Percentiles rank a stretch among this genome's conserved stretches.
Conservation (phyloP, 2,329 filamentous ascomycete species). For the Fusarium longipes region DNA sequence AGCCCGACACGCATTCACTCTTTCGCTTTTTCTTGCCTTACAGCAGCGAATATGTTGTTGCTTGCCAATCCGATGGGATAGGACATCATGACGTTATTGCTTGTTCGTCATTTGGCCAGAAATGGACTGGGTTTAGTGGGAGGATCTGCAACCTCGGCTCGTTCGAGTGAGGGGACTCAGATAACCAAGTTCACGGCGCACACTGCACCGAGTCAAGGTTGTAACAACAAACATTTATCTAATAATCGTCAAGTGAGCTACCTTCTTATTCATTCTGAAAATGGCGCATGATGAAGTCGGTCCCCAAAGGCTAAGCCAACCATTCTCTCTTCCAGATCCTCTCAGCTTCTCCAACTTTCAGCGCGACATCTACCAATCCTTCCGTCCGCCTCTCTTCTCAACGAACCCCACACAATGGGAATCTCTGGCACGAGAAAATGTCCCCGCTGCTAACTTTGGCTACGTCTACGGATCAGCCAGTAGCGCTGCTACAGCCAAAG, state of each 20-base stretch:
- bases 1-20: no score
- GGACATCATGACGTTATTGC: background rate
- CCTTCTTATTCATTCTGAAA: accelerated
- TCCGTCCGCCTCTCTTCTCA: slow-evolving; percentile 36
- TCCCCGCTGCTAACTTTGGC: slow-evolving; percentile 56
- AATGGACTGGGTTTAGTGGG: background rate
- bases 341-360: slow-evolving; percentile 38
- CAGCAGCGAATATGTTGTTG: background rate
- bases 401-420: slow-evolving; percentile 41
- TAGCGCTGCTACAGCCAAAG: slow-evolving; percentile 69
- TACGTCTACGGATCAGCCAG: slow-evolving; percentile 73
- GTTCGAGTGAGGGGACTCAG: slow-evolving; percentile 2
- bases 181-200: background rate
- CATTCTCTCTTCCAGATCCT: slow-evolving; percentile 29
- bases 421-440: slow-evolving; percentile 28
- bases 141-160: slow-evolving; percentile 16
- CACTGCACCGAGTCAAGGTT: background rate
- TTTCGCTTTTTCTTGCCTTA: no score
- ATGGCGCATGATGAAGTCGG: slow-evolving; percentile 11
- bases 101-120: background rate
- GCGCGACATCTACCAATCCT: slow-evolving; percentile 42
- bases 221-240: accelerated
- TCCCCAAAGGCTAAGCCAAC: slow-evolving; percentile 16
- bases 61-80: background rate
- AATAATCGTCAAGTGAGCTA: background rate